Evolutionary conservation across 371 early-diverging fungal genomes (phyloP), one percentile per base, ranked within the genome.

Genomic region (Mortierella sp.): DNA sequence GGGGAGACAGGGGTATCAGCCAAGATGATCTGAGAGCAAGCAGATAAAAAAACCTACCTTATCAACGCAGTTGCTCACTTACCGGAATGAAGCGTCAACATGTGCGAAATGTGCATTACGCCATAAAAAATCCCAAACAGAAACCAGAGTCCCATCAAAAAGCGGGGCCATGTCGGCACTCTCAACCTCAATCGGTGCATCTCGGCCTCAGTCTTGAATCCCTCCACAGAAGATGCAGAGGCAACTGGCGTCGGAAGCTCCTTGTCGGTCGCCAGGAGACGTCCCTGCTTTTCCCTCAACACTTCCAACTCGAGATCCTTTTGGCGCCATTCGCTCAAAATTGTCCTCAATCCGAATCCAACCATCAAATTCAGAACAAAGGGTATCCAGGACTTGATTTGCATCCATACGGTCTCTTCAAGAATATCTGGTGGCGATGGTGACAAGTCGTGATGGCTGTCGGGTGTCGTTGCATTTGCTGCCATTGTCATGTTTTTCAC

Each of bases 131-230:
- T 16, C 6, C 7, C 7, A 13, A 11, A 14, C 19, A 55, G 31
- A 8, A 55, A 26, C 31, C 55, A 55, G 5, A 55, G 5, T 14
- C 29, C 34, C 16, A 55, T 31, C 29, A 55, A 11, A 31, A 55
- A 2, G 19, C 55, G 55, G 31, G 55, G 55, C 55, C 55, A 55
- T 11, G 34, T 55, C 19, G 55, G 31, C 31, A 55, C 55, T 31
- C 55, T 55, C 34, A 31, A 26, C 8, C 55, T 26, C 31, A 55
- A 55, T 31, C 34, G 55, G 19, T 1, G 55, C 14, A 31, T 11
- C 19, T 55, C 55, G 16, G 55, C 55, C 55, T 55, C 55, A 19
- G 55, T 55, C 55, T 55, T 55, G 55, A 55, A 55, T 16, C 55
- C 55, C 14, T 55, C 34, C 31, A 31, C 31, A 9, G 6, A 13